Evolutionary conservation across 2,329 filamentous ascomycete species (phyloP).

Genomic region (Venturia asperata): DNA sequence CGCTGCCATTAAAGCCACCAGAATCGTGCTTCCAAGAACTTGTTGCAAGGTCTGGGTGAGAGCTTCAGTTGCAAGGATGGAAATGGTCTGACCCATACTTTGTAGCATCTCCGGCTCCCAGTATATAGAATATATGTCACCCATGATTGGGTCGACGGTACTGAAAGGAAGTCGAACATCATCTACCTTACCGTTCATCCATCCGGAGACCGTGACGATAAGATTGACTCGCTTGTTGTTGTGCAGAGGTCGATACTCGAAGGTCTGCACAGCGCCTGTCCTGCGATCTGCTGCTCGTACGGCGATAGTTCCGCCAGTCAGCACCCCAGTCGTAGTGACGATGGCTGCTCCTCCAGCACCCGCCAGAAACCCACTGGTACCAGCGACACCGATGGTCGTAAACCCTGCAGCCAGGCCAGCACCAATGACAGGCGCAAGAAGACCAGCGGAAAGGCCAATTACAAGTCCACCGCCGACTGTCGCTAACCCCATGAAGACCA

Average conservation of each 20-base stretch:
- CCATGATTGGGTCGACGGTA: constrained; percentile 96
- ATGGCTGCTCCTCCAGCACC: constrained; percentile 88
- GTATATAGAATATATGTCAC: constrained; percentile 90
- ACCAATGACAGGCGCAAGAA: constrained; percentile 88
- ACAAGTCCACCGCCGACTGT: constrained; percentile 92
- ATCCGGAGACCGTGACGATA: constrained; percentile 89
- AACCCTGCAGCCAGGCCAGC: constrained; percentile 90
- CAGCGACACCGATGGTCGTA: constrained; percentile 86
- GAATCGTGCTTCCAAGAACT: constrained; percentile 81
- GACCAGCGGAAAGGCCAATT: constrained; percentile 86
- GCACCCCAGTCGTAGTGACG: constrained; percentile 81
- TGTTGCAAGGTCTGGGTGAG: constrained; percentile 95
- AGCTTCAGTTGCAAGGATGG: constrained; percentile 95
- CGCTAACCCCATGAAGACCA: constrained; percentile 92
- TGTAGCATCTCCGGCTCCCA: constrained; percentile 98
- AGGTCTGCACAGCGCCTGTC: constrained; percentile 88
- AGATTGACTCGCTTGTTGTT: constrained; percentile 98
- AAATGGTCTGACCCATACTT: constrained; percentile 97
- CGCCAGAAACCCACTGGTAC: constrained; percentile 81
- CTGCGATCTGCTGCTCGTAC: constrained; percentile 76
- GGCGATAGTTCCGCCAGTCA: constrained; percentile 81
- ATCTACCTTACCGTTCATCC: constrained; percentile 98
- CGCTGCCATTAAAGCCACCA: constrained; percentile 85
- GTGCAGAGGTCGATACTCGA: constrained; percentile 91
- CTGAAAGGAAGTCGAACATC: constrained; percentile 93